These are phyloP conservation scores for Simplicillium sp. DNA, from an alignment of 2,329 filamentous ascomycete genomes.

Conservation along the genomic window DNA sequence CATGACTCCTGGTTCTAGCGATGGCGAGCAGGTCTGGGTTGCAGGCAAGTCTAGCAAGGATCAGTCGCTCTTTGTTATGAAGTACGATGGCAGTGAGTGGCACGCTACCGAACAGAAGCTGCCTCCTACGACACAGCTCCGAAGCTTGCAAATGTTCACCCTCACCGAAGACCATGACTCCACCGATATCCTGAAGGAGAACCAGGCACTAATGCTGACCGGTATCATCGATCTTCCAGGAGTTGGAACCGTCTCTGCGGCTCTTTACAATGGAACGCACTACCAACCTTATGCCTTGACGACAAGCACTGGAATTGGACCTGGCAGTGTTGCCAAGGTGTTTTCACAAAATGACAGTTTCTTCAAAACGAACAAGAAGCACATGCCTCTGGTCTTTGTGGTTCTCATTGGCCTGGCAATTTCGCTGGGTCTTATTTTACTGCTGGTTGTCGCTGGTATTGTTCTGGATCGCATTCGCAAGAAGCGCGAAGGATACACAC, in stretches of 20 bases:
- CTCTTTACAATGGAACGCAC: slow-evolving; percentile 73
- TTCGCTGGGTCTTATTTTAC: slow-evolving; percentile 65
- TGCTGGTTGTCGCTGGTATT: slow-evolving; percentile 68
- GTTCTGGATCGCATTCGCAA: slow-evolving; percentile 67
- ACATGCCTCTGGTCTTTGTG: slow-evolving; percentile 65
- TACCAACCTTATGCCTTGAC: slow-evolving; percentile 76
- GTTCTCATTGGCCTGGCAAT: slow-evolving; percentile 76
- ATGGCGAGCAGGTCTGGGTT: slow-evolving; percentile 71
- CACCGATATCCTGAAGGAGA: slow-evolving; percentile 52
- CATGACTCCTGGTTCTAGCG: slow-evolving; percentile 62
- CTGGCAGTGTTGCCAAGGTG: slow-evolving; percentile 69
- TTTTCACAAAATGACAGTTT: slow-evolving; percentile 77
- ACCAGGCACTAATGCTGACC: slow-evolving; percentile 73
- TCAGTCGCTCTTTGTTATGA: slow-evolving; percentile 68
- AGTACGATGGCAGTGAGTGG: slow-evolving; percentile 70
- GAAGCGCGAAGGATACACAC: slow-evolving; percentile 69
- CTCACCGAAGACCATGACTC: slow-evolving; percentile 58
- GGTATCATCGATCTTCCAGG: slow-evolving; percentile 67
- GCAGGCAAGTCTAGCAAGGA: slow-evolving; percentile 57
- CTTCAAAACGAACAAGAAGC: slow-evolving; percentile 40
- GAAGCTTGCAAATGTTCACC: slow-evolving; percentile 72
- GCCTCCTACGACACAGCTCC: slow-evolving; percentile 56
- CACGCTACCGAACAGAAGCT: slow-evolving; percentile 54
- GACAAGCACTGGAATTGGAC: slow-evolving; percentile 50
- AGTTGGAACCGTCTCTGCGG: slow-evolving; percentile 77